Evolutionary conservation across 1,284 basidiomycete species (phyloP).

Genomic region (Ceraceosorus guamensis): DNA sequence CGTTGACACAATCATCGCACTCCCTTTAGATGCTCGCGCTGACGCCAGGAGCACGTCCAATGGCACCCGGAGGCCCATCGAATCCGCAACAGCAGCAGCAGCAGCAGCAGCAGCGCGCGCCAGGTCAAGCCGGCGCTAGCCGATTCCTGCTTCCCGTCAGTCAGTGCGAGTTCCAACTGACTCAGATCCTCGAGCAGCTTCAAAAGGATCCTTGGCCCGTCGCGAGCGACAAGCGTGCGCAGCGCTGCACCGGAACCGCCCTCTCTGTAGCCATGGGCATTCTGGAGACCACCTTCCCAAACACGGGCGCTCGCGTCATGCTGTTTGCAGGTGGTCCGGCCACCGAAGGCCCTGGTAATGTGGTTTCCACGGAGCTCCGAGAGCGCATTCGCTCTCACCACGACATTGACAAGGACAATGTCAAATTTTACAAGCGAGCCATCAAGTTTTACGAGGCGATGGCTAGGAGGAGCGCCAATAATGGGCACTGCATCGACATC

Average conservation of each 20-base stretch:
- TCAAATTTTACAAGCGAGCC: constrained; percentile 95
- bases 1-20: background rate
- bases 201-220: constrained; percentile 95
- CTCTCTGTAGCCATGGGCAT: constrained; percentile 90
- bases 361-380: constrained; percentile 88
- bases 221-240: constrained; percentile 85
- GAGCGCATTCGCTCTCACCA: constrained; percentile 98
- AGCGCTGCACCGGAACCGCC: constrained; percentile 92
- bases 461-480: constrained; percentile 85
- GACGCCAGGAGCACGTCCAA: constrained; percentile 53
- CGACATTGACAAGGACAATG: constrained; percentile 95
- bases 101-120: constrained; percentile 57
- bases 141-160: constrained; percentile 88
- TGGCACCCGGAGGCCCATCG: constrained; percentile 52
- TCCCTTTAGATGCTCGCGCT: constrained; percentile 72
- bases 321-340: constrained; percentile 92
- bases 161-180: constrained; percentile 93
- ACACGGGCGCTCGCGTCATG: constrained; percentile 94
- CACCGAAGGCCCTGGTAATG: constrained; percentile 94
- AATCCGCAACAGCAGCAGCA: constrained; percentile 60
- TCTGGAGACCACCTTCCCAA: constrained; percentile 90
- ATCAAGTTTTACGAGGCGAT: constrained; percentile 96
- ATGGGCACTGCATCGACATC: constrained; percentile 89
- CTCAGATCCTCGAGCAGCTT: constrained; percentile 82
- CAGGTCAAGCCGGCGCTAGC: constrained; percentile 66